A percentile compares a stretch with the other conserved stretches of the same genome.
phyloP scores from a whole-genome alignment of 805 yeast species.

The Yarrowia sp. region DNA sequence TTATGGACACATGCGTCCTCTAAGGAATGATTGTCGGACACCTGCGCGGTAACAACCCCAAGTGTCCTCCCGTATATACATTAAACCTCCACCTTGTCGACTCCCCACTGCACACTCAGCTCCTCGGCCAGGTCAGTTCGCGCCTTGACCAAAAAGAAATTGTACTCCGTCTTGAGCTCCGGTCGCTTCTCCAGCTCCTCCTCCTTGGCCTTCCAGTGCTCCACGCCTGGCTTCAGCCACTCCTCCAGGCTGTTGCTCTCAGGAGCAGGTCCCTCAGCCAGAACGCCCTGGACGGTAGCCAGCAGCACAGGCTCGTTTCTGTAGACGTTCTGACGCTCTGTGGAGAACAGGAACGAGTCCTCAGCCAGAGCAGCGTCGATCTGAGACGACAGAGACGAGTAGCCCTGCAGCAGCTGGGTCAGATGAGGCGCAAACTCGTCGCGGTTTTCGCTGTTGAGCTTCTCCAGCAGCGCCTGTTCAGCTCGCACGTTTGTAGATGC shows the following conservation, averaged over 20 bases:
- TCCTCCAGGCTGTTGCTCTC: neutral
- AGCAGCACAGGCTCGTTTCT: slow-evolving; percentile 45
- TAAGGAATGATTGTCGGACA: slow-evolving; percentile 1
- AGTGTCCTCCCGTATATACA: neutral
- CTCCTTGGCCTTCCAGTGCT: neutral
- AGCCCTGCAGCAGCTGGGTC: neutral
- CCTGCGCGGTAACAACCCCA: neutral
- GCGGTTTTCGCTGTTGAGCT: neutral
- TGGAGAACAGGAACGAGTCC: slow-evolving; percentile 53
- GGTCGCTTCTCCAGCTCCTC: neutral
- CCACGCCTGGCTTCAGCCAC: neutral
- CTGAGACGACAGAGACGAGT: slow-evolving; percentile 31
- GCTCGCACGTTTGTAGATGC: slow-evolving; percentile 40
- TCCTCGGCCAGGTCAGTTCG: neutral
- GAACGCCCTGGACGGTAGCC: slow-evolving; percentile 26
- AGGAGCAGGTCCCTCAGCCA: neutral
- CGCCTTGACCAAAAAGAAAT: slow-evolving; percentile 3
- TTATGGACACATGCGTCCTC: neutral
- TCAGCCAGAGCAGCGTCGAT: slow-evolving; percentile 31
- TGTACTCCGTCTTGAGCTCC: slow-evolving; percentile 12
- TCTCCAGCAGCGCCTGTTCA: slow-evolving; percentile 34
- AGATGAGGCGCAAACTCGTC: neutral
- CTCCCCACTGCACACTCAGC: neutral
- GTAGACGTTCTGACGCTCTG: slow-evolving; percentile 68
- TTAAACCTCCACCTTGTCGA: neutral